phyloP scores from a whole-genome alignment of 2,329 filamentous ascomycete species.

The Ceratocystis cubensis region DNA sequence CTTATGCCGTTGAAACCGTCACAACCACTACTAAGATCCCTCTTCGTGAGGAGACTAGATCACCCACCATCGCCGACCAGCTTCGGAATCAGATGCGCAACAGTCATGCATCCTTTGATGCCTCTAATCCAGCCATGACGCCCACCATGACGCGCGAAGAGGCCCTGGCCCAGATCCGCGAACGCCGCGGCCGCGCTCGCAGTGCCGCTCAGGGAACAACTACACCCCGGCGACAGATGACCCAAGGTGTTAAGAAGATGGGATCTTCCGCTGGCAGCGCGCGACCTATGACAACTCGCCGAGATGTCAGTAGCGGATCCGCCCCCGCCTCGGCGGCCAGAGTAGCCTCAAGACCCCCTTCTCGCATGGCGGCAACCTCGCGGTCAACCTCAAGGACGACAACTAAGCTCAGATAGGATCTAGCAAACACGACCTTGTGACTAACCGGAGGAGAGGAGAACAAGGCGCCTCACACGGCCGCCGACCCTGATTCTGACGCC shows the following conservation, averaged over 20 bases:
- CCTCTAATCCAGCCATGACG: constrained; percentile 45
- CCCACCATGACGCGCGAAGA: constrained; percentile 60
- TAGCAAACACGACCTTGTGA: constrained; percentile 7
- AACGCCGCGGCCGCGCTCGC: constrained; percentile 56
- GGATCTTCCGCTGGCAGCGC: constrained; percentile 10
- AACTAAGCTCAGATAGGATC: constrained; percentile 15
- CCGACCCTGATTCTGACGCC: neutral
- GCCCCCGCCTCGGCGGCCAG: neutral
- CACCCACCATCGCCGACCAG: constrained; percentile 19
- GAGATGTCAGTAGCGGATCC: constrained; percentile 6
- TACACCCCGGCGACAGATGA: constrained; percentile 28
- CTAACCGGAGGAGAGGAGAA: neutral
- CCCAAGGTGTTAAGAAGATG: constrained; percentile 10
- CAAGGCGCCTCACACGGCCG: neutral
- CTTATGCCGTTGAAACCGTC: constrained; percentile 32
- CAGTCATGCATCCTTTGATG: constrained; percentile 36
- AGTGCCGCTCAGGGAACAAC: constrained; percentile 51
- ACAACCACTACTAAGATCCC: constrained; percentile 42
- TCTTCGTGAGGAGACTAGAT: constrained; percentile 34
- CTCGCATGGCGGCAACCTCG: neutral
- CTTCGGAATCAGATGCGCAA: constrained; percentile 12
- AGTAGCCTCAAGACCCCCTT: constrained; percentile 14
- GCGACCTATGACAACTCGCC: constrained; percentile 7
- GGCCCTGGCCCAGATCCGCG: constrained; percentile 61
- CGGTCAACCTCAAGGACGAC: constrained; percentile 11